Evolutionary conservation across 306 rosid genomes (phyloP).

Genomic region (Astragalus glycyphyllos): DNA sequence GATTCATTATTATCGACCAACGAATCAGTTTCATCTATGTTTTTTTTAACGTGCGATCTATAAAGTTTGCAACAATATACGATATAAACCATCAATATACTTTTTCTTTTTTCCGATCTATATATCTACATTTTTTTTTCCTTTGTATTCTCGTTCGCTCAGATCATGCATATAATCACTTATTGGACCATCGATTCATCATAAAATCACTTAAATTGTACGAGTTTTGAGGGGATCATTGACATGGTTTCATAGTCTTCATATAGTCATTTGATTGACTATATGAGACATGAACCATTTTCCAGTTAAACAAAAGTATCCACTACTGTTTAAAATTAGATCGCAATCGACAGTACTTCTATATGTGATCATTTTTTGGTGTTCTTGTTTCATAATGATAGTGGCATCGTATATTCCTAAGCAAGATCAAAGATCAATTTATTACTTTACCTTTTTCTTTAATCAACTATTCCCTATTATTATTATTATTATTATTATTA

Average conservation of each 20-base stretch:
- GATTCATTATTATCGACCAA: constrained; percentile 27
- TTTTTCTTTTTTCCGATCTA: too few relatives aligned
- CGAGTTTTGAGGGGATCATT: constrained; percentile 13
- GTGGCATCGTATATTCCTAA: neutral
- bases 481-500: too few relatives aligned
- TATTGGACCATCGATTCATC: constrained; percentile 2
- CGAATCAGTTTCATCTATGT: constrained; percentile 5
- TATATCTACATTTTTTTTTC: too few relatives aligned
- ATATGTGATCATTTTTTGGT: neutral
- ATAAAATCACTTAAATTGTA: neutral
- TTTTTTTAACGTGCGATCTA: constrained; percentile 16
- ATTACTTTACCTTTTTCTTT: neutral
- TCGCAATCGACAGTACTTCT: neutral
- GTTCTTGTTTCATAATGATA: neutral
- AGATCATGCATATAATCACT: constrained; percentile 4
- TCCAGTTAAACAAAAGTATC: constrained; percentile 2
- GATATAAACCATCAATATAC: neutral
- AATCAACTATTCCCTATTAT: too few relatives aligned
- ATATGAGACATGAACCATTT: constrained; percentile 12
- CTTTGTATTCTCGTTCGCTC: neutral
- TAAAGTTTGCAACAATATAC: neutral
- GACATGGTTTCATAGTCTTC: constrained; percentile 7
- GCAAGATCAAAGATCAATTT: constrained; percentile 14
- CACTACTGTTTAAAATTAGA: neutral
- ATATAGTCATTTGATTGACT: constrained; percentile 20